Percentiles rank a stretch among this genome's conserved stretches.
Conservation (phyloP, 306 rosid genomes). For the Malus sieversii region DNA sequence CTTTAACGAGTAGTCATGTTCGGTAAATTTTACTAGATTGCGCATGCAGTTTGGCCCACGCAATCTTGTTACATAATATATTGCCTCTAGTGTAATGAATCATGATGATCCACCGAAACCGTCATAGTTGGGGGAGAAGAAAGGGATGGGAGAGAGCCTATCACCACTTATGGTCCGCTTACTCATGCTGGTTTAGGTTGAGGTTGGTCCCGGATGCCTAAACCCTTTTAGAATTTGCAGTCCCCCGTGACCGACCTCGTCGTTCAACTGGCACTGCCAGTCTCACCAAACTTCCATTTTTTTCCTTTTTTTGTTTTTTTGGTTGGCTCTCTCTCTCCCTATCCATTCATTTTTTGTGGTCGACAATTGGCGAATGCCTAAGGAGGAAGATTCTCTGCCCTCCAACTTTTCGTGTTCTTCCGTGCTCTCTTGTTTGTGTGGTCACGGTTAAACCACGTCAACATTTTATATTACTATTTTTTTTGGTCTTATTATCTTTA, state of each 20-base stretch:
- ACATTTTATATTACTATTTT: too few species aligned
- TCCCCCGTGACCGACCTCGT: neutral
- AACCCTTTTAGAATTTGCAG: neutral
- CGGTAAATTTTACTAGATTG: neutral
- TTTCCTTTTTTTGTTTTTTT: too few species aligned
- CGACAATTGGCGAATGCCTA: too few species aligned
- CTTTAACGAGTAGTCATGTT: too few species aligned
- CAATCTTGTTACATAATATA: neutral
- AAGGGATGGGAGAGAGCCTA: too few species aligned
- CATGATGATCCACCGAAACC: neutral
- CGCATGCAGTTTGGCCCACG: neutral
- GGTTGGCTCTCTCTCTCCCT: neutral
- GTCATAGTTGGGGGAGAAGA: too few species aligned
- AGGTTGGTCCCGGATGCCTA: conserved; percentile 1
- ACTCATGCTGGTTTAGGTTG: neutral
- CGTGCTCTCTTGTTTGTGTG: too few species aligned
- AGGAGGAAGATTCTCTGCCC: too few species aligned
- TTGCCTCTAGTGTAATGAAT: neutral
- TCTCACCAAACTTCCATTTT: neutral
- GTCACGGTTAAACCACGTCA: too few species aligned
- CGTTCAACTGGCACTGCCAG: neutral
- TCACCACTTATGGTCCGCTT: too few species aligned
- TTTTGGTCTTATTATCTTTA: too few species aligned
- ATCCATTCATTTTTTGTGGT: neutral
- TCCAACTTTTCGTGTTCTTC: too few species aligned